Base-by-base conservation (phyloP, 2,329 filamentous ascomycete species). In the Hymenoscyphus salicellus region DNA sequence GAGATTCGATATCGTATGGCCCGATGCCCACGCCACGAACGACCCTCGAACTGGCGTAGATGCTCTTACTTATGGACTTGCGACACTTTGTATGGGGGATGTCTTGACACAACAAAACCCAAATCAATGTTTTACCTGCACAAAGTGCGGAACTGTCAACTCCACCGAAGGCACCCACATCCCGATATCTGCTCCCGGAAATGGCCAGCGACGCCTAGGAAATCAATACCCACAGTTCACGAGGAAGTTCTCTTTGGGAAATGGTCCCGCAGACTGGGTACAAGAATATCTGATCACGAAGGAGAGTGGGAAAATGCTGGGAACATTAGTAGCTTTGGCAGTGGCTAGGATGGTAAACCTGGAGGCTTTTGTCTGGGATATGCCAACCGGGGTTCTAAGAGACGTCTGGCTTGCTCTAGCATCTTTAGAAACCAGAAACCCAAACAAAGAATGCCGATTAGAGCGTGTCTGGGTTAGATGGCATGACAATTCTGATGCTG, bases 1-100 rank as follows among this genome's bases (percentile, higher is more conserved):
- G 20, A 86, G 90, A 66, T 95, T 95, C 77, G 91, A 95, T 74
- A 95, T 95, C 68, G 89, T 94, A 52, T 95, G 92, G 92, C 91
- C 91, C 0, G 91, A 94, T 72, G 86, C 85, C 36, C 83, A 84
- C 68, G 81, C 84, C 7, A 82, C 86, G 8, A 80, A 84, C 1
- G 86, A 90, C 70, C 87, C 89, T 62, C 83, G 88, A 55, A 87
- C 87, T 49, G 89, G 89, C 64, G 91, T 95, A 33, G 91, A 95
- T 78, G 91, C 91, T 46, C 84, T 95, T 56, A 93, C 91, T 0
- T 94, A 92, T 74, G 91, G 92, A 5, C 81, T 95, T 23, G 87
- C 91, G 14, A 95, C 92, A 0, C 80, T 95, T 64, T 90, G 91
- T 64, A 89, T 92, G 79, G 89, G 89, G 66, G 85, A 89, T 73